These are phyloP conservation scores for Magnolia changhungtana DNA, from an alignment of 164 flowering plant species.

Conservation along the genomic window DNA sequence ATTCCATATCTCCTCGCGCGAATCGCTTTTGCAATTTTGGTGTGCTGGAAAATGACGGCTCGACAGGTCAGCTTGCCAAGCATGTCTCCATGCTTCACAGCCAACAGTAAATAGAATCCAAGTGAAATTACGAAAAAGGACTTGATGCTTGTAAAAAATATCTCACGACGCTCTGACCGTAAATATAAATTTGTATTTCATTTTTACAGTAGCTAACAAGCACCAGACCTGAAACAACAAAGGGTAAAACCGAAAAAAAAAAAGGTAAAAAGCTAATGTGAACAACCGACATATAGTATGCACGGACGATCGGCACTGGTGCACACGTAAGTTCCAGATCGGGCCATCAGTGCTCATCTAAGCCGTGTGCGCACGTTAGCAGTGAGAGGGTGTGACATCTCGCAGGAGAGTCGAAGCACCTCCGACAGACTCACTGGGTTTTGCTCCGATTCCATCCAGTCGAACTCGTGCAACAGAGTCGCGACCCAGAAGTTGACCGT, in stretches of 20 bases:
- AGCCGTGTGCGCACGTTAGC: conserved; percentile 30
- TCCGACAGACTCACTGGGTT: conserved; percentile 47
- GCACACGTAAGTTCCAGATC: not conserved
- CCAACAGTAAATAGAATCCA: not conserved
- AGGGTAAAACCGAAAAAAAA: not conserved
- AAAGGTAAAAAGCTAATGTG: too few relatives aligned
- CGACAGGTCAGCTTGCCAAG: not conserved
- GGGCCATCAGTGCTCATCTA: not conserved
- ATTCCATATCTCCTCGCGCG: not conserved
- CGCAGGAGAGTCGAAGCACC: conserved; percentile 49
- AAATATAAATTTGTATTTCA: not conserved
- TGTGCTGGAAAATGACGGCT: not conserved
- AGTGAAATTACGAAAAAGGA: not conserved
- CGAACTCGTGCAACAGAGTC: conserved; percentile 41
- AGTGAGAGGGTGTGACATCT: conserved; percentile 46
- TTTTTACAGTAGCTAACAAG: not conserved
- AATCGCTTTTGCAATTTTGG: not conserved
- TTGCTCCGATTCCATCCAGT: conserved; percentile 32
- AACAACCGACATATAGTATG: not conserved
- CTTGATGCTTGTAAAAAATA: too few relatives aligned
- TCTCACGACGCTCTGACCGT: not conserved
- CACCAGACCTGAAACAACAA: not conserved
- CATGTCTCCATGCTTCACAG: not conserved
- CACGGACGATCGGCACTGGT: not conserved
- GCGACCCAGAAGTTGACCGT: conserved; percentile 65